phyloP scores from a whole-genome alignment of 345 rosid genomes.

The Gossypium bickii region DNA sequence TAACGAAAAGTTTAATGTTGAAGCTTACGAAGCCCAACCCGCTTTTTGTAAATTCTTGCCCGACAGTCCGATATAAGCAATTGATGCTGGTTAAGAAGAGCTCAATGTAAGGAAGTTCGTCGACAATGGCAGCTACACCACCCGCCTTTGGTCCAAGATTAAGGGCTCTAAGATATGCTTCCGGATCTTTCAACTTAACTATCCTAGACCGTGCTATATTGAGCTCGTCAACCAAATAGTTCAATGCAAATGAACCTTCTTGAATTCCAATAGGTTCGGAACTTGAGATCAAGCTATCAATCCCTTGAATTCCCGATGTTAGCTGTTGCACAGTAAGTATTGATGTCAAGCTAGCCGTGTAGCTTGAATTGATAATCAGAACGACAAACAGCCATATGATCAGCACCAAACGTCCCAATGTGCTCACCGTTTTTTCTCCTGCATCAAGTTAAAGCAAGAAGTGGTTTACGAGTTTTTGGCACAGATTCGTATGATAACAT shows the following conservation, averaged over 20 bases:
- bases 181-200: constrained; percentile 40
- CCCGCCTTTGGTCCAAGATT: constrained; percentile 53
- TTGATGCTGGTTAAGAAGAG: constrained; percentile 58
- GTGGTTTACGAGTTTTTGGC: not conserved
- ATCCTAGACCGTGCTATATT: constrained; percentile 67
- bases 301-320: constrained; percentile 71
- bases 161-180: constrained; percentile 53
- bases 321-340: constrained; percentile 89
- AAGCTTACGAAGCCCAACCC: constrained; percentile 98
- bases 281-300: constrained; percentile 62
- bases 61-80: constrained; percentile 68
- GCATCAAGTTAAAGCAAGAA: constrained; percentile 24
- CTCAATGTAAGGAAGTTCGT: constrained; percentile 92
- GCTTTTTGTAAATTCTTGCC: constrained; percentile 82
- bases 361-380: constrained; percentile 91
- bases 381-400: constrained; percentile 92
- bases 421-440: constrained; percentile 92
- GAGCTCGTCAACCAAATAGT: constrained; percentile 79
- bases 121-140: constrained; percentile 89
- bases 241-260: constrained; percentile 79
- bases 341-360: constrained; percentile 93
- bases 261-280: constrained; percentile 77
- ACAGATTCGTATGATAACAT: not conserved
- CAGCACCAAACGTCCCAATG: constrained; percentile 74
- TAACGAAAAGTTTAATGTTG: not conserved